Evolutionary conservation across 768 basidiomycete genomes (phyloP).

Genomic region (Boletus insuetus): DNA sequence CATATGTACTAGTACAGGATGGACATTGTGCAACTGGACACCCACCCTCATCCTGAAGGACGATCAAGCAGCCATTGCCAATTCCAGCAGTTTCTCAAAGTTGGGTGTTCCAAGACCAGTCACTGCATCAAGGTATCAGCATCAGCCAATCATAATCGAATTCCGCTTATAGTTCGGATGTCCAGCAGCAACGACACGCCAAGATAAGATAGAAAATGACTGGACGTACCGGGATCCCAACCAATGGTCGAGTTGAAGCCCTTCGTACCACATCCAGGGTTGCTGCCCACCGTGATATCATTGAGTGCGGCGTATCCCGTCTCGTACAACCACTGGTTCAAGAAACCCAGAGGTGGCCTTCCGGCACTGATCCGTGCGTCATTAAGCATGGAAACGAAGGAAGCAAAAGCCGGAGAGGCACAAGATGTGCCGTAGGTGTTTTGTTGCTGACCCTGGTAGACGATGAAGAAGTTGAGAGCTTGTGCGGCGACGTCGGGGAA

Average conservation of each 20-base stretch:
- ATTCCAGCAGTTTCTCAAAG: slow-evolving; percentile 42
- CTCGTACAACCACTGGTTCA: slow-evolving; percentile 61
- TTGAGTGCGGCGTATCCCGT: slow-evolving; percentile 39
- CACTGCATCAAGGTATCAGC: slow-evolving; percentile 30
- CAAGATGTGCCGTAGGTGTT: slow-evolving; percentile 57
- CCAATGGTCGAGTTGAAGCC: slow-evolving; percentile 63
- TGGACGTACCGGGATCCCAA: slow-evolving; percentile 55
- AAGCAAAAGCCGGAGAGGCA: slow-evolving; percentile 61
- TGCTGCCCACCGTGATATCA: slow-evolving; percentile 58
- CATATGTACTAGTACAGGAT: too few relatives aligned
- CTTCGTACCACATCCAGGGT: slow-evolving; percentile 57
- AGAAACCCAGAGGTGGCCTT: slow-evolving; percentile 52
- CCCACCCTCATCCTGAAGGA: neutral
- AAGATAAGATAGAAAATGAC: too few relatives aligned
- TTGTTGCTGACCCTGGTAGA: slow-evolving; percentile 36
- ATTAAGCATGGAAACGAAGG: slow-evolving; percentile 62
- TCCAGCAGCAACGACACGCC: too few relatives aligned
- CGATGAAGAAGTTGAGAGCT: slow-evolving; percentile 46
- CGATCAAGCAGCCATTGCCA: slow-evolving; percentile 29
- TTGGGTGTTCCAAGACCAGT: slow-evolving; percentile 57
- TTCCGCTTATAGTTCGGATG: too few relatives aligned
- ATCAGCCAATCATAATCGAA: too few relatives aligned
- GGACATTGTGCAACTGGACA: too few relatives aligned
- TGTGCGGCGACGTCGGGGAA: slow-evolving; percentile 70
- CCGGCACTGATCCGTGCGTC: slow-evolving; percentile 51